These are phyloP conservation scores for Trametes gibbosa DNA, from an alignment of 768 basidiomycete species.

Conservation along the genomic window DNA sequence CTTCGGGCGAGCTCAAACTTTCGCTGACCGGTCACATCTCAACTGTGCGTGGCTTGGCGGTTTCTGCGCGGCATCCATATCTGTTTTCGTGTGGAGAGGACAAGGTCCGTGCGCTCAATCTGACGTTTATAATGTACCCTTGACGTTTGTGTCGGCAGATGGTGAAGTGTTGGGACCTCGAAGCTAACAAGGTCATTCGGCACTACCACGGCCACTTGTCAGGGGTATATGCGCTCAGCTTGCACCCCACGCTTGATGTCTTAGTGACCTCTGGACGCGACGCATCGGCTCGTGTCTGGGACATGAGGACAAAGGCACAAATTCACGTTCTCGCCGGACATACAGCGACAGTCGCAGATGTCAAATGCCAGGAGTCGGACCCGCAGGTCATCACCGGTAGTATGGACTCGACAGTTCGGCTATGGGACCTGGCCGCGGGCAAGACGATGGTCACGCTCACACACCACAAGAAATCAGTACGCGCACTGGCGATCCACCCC, in stretches of 20 bases:
- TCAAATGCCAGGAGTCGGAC: slow-evolving; percentile 95
- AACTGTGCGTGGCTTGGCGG: slow-evolving; percentile 91
- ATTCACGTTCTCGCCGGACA: slow-evolving; percentile 93
- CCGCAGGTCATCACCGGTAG: slow-evolving; percentile 97
- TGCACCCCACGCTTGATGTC: slow-evolving; percentile 95
- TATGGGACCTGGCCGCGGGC: slow-evolving; percentile 98
- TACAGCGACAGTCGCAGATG: slow-evolving; percentile 92
- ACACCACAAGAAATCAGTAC: slow-evolving; percentile 99
- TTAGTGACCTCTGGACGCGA: slow-evolving; percentile 95
- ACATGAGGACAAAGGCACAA: slow-evolving; percentile 97
- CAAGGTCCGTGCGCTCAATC: slow-evolving; percentile 53
- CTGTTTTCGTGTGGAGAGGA: slow-evolving; percentile 97
- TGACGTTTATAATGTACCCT: neutral
- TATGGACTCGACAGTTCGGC: slow-evolving; percentile 96
- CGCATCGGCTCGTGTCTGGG: slow-evolving; percentile 97
- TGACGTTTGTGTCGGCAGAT: slow-evolving; percentile 52
- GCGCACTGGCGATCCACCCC: slow-evolving; percentile 91
- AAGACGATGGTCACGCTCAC: slow-evolving; percentile 96
- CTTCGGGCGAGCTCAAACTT: slow-evolving; percentile 95
- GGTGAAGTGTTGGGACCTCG: slow-evolving; percentile 99
- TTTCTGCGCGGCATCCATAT: slow-evolving; percentile 92
- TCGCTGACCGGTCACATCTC: slow-evolving; percentile 97
- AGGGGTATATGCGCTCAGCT: slow-evolving; percentile 89
- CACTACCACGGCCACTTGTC: slow-evolving; percentile 99
- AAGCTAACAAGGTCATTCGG: slow-evolving; percentile 97